phyloP scores from a whole-genome alignment of 495 filamentous ascomycete species.

The Hypoxylon fuscum region DNA sequence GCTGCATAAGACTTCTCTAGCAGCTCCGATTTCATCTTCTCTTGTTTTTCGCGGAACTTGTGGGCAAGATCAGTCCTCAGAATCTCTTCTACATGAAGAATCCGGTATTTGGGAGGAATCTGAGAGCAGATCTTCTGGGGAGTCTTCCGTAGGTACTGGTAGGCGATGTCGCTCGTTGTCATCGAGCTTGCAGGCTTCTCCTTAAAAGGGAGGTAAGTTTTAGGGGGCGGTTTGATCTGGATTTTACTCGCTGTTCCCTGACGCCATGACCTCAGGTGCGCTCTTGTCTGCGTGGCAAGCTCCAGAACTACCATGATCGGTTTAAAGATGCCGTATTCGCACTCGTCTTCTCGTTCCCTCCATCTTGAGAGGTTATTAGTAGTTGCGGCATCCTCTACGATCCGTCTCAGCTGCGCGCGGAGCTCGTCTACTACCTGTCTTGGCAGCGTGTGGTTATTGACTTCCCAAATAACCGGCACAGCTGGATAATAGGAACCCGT shows the following conservation, averaged over 20 bases:
- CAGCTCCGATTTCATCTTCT: constrained; percentile 41
- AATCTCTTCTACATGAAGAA: constrained; percentile 54
- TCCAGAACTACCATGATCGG: constrained; percentile 29
- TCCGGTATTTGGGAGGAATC: constrained; percentile 43
- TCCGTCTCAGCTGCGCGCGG: constrained; percentile 25
- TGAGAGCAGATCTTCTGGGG: constrained; percentile 47
- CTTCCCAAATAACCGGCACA: constrained; percentile 24
- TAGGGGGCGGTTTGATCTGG: background rate
- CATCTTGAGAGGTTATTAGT: constrained; percentile 37
- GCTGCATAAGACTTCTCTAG: constrained; percentile 4
- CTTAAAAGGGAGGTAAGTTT: constrained; percentile 7
- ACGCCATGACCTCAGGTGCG: constrained; percentile 24
- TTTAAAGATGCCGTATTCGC: constrained; percentile 28
- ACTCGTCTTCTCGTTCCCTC: constrained; percentile 23
- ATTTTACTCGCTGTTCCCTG: background rate
- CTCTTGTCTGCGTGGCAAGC: constrained; percentile 22
- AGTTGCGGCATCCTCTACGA: constrained; percentile 3
- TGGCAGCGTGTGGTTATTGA: constrained; percentile 36
- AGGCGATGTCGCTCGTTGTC: constrained; percentile 29
- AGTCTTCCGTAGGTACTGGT: constrained; percentile 43
- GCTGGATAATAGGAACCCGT: constrained; percentile 38
- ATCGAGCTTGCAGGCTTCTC: constrained; percentile 21
- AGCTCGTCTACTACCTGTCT: constrained; percentile 37
- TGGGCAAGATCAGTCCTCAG: constrained; percentile 45
- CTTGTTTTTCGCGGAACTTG: constrained; percentile 42